These are phyloP conservation scores for Spergularia marina DNA, from an alignment of 148 eudicot genomes.

Conservation along the genomic window DNA sequence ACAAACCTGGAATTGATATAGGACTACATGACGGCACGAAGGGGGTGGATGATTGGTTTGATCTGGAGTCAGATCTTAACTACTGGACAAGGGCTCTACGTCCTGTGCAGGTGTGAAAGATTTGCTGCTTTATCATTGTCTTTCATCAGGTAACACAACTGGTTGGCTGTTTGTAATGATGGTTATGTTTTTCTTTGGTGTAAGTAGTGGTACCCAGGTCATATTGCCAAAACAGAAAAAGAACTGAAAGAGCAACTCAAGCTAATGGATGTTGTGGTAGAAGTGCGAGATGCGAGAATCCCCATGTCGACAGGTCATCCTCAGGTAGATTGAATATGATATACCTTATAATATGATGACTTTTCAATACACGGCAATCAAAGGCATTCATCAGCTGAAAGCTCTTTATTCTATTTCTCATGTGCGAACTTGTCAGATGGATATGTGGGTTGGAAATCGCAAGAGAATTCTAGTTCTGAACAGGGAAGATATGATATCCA, in stretches of 20 bases:
- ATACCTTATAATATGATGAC: not conserved
- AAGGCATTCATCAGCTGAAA: not conserved
- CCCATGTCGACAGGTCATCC: slow-evolving; percentile 97
- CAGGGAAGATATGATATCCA: slow-evolving; percentile 97
- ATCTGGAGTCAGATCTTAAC: slow-evolving; percentile 72
- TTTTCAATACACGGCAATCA: not conserved
- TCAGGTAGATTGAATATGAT: slow-evolving; percentile 43
- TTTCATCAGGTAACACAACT: not conserved
- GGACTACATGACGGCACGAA: slow-evolving; percentile 24
- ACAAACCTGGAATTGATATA: slow-evolving; percentile 33
- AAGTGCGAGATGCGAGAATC: slow-evolving; percentile 97
- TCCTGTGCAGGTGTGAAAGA: slow-evolving; percentile 72
- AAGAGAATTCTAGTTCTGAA: slow-evolving; percentile 86
- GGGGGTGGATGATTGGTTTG: slow-evolving; percentile 65
- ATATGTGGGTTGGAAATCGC: slow-evolving; percentile 85
- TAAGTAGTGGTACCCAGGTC: slow-evolving; percentile 96
- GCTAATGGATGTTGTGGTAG: slow-evolving; percentile 98
- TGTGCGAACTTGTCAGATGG: slow-evolving; percentile 58
- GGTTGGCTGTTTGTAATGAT: not conserved
- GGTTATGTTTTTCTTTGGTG: slow-evolving; percentile 14
- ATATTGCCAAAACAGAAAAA: slow-evolving; percentile 95
- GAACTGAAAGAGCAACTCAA: slow-evolving; percentile 95
- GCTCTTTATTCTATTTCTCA: slow-evolving; percentile 9
- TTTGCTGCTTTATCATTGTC: slow-evolving; percentile 10
- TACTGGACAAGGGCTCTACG: slow-evolving; percentile 84